A percentile compares a stretch with the other conserved stretches of the same genome.
These are phyloP conservation scores for Suhomyces maxii DNA, from an alignment of 1,139 yeast species.

Conservation along the genomic window DNA sequence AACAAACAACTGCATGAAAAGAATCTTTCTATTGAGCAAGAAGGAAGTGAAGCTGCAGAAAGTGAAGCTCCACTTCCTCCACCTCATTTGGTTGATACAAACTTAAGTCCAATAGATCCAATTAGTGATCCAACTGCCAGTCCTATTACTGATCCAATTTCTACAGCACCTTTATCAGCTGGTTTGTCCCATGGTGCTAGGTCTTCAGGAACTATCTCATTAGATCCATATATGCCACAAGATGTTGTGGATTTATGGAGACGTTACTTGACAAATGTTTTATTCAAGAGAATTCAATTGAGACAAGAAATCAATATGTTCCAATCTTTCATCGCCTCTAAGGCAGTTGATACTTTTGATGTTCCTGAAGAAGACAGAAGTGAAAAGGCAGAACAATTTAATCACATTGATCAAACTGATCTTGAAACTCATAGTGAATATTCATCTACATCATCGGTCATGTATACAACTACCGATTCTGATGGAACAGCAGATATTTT, in stretches of 20 bases:
- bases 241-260: conserved; percentile 37
- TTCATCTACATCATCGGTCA: conserved; percentile 1
- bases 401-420: background rate
- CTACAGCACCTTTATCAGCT: background rate
- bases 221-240: background rate
- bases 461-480: conserved; percentile 7
- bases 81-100: conserved; percentile 18
- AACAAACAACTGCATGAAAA: background rate
- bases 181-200: background rate
- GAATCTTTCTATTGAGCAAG: conserved; percentile 2
- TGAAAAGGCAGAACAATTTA: background rate
- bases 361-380: conserved; percentile 7
- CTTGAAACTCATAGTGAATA: conserved; percentile 3
- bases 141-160: background rate
- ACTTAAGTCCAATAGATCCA: conserved; percentile 1
- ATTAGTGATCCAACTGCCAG: background rate
- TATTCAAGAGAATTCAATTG: conserved; percentile 39
- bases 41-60: conserved; percentile 17
- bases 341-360: conserved; percentile 1
- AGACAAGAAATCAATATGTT: conserved; percentile 44
- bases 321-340: conserved; percentile 28
- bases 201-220: background rate
- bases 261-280: conserved; percentile 36
- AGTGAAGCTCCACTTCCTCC: conserved; percentile 32
- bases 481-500: conserved; percentile 9